Evolutionary conservation across 495 filamentous ascomycete species (phyloP).

Genomic region (Aspergillus steynii): DNA sequence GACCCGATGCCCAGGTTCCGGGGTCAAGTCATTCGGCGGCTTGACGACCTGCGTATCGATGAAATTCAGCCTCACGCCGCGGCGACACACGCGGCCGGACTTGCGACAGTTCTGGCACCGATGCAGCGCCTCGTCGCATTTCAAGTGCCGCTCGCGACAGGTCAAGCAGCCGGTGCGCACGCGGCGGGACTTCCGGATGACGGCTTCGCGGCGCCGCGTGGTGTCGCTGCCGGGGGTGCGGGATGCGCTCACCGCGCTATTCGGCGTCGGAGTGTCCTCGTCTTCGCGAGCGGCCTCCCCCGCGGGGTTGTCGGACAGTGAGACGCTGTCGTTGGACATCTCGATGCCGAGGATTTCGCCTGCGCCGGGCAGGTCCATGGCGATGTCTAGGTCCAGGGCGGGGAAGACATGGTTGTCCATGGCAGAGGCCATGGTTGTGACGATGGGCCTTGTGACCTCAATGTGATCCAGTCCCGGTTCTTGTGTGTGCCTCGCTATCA

Average conservation of each 20-base stretch:
- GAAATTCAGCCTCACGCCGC: conserved; percentile 89
- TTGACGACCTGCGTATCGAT: conserved; percentile 77
- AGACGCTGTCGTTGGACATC: conserved; percentile 3
- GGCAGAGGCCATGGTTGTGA: conserved; percentile 11
- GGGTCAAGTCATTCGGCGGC: conserved; percentile 63
- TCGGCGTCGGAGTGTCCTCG: conserved; percentile 23
- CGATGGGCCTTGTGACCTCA: neutral
- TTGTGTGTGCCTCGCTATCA: conserved; percentile 10
- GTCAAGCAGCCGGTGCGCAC: conserved; percentile 79
- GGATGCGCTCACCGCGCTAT: conserved; percentile 14
- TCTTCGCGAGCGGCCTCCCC: conserved; percentile 5
- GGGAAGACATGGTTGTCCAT: conserved; percentile 8
- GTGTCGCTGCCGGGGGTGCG: conserved; percentile 15
- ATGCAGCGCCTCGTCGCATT: conserved; percentile 81
- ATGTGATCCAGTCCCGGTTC: neutral
- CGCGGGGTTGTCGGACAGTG: neutral
- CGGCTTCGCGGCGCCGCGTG: conserved; percentile 28
- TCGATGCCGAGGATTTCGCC: conserved; percentile 1
- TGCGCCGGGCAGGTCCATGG: conserved; percentile 2
- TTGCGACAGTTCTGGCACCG: conserved; percentile 87
- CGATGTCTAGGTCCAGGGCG: conserved; percentile 7
- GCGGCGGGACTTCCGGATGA: conserved; percentile 59
- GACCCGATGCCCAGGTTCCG: conserved; percentile 67
- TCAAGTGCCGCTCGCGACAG: conserved; percentile 73
- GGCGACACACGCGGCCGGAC: conserved; percentile 79